Evolutionary conservation across 306 rosid species (phyloP).

Genomic region (Trifolium subterraneum): DNA sequence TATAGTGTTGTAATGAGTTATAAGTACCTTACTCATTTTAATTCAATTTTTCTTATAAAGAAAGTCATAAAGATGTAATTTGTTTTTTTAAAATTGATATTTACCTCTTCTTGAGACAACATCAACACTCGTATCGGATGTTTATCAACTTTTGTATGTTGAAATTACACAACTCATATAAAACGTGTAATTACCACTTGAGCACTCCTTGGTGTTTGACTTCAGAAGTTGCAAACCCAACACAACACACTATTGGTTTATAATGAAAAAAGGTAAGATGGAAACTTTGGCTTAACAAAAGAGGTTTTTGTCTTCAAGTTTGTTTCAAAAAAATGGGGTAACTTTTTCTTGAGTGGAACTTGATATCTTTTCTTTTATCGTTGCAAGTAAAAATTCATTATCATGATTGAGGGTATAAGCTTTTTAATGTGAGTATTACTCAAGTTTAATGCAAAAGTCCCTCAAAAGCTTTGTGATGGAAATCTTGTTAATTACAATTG

Average conservation of each 20-base stretch:
- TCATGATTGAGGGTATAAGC: conserved; percentile 39
- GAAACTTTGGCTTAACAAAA: not conserved
- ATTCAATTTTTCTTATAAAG: no score
- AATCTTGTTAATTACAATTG: conserved; percentile 34
- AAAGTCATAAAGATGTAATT: no score
- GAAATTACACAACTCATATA: no score
- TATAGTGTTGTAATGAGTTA: no score
- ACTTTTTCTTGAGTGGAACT: conserved; percentile 49
- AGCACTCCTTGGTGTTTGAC: conserved; percentile 13
- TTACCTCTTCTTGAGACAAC: no score
- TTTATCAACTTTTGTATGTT: no score
- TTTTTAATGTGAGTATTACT: conserved; percentile 45
- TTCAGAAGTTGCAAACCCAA: not conserved
- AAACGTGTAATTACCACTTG: not conserved
- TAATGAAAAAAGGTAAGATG: conserved; percentile 10
- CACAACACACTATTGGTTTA: not conserved
- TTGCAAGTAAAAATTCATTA: conserved; percentile 48
- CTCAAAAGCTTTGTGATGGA: conserved; percentile 8
- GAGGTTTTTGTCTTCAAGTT: conserved; percentile 9
- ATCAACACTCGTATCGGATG: no score
- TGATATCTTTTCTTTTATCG: conserved; percentile 41
- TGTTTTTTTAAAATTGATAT: no score
- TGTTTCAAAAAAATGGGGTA: not conserved
- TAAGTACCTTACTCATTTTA: no score
- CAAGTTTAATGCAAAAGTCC: conserved; percentile 36